Conservation (phyloP, 352 stramenopile species). For the Blastocystis sp. region DNA sequence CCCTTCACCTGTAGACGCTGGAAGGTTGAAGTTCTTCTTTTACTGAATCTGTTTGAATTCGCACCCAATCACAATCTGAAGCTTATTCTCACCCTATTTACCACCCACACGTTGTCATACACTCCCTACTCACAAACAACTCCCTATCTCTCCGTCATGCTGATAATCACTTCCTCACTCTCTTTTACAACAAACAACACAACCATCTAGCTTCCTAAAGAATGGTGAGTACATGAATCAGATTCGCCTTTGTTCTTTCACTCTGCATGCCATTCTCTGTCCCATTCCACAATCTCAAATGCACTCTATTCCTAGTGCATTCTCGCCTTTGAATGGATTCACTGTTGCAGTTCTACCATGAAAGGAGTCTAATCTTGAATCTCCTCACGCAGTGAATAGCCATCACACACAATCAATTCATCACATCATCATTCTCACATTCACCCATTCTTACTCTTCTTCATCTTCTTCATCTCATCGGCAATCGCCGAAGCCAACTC, state of each 20-base stretch:
- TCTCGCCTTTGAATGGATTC: not conserved
- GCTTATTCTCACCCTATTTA: too few species aligned
- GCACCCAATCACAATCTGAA: too few species aligned
- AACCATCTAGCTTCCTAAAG: not conserved
- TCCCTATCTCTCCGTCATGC: too few species aligned
- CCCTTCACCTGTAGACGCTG: too few species aligned
- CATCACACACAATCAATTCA: not conserved
- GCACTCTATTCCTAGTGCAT: not conserved
- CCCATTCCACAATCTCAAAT: not conserved
- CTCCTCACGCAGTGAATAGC: not conserved
- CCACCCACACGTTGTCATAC: too few species aligned
- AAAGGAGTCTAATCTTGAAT: not conserved
- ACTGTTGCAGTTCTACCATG: not conserved
- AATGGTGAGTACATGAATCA: not conserved
- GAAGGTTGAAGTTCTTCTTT: too few species aligned
- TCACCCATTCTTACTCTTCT: conserved; percentile 45
- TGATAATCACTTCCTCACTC: too few species aligned
- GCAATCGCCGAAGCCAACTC: conserved; percentile 54
- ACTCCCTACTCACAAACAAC: too few species aligned
- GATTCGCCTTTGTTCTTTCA: not conserved
- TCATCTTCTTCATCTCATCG: conserved; percentile 69
- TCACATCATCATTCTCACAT: conserved; percentile 25
- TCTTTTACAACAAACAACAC: not conserved
- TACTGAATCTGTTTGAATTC: too few species aligned
- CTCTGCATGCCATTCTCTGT: not conserved